These are phyloP conservation scores for Macrolepiota albuminosa DNA, from an alignment of 768 basidiomycete genomes.

Conservation along the genomic window DNA sequence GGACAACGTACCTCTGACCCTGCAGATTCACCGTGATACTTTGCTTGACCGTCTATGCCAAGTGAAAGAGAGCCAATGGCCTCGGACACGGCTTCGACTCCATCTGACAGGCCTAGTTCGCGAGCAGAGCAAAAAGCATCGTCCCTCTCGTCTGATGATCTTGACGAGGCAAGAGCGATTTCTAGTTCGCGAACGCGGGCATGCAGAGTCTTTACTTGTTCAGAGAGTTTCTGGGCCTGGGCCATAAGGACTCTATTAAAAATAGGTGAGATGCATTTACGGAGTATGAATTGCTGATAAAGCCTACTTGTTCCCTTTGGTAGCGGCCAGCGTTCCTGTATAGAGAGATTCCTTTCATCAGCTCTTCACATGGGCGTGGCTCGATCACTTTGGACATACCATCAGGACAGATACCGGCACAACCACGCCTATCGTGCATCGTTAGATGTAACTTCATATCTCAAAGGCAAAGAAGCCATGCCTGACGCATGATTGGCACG, in stretches of 20 bases:
- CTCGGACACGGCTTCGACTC: constrained; percentile 29
- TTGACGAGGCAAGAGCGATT: constrained; percentile 27
- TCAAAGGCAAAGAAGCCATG: background rate
- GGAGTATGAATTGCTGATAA: background rate
- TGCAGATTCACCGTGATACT: constrained; percentile 46
- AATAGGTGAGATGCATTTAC: background rate
- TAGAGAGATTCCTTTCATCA: background rate
- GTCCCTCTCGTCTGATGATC: background rate
- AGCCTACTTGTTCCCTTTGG: constrained; percentile 52
- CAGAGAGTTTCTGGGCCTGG: constrained; percentile 41
- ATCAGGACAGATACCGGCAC: constrained; percentile 47
- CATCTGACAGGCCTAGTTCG: constrained; percentile 14
- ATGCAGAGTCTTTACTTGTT: constrained; percentile 40
- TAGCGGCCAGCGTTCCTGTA: constrained; percentile 44
- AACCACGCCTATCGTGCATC: constrained; percentile 35
- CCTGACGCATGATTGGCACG: constrained; percentile 51
- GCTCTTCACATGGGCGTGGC: background rate
- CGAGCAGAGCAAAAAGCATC: constrained; percentile 6
- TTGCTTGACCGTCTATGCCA: constrained; percentile 41
- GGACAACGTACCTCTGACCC: constrained; percentile 37
- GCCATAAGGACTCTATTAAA: constrained; percentile 42
- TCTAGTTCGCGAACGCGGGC: constrained; percentile 43
- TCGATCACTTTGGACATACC: constrained; percentile 22
- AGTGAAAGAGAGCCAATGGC: constrained; percentile 46
- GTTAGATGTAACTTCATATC: background rate